A percentile compares a stretch with the other conserved stretches of the same genome.
Conservation (phyloP, 2,329 filamentous ascomycete species). For the Nannizziopsis barbatae region DNA sequence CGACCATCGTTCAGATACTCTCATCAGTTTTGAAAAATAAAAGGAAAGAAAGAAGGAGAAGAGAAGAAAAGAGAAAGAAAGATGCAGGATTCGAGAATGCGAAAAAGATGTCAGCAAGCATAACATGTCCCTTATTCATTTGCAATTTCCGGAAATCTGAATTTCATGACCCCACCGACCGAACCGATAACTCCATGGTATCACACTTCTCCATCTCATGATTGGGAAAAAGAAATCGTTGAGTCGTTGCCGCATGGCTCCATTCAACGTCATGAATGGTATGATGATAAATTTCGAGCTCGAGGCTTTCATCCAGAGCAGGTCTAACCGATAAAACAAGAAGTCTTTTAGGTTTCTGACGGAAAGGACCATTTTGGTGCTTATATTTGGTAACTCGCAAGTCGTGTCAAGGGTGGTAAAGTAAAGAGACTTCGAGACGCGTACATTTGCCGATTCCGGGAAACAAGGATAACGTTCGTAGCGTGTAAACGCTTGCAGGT, state of each 20-base stretch:
- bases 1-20: not conserved
- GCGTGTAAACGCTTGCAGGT: constrained; percentile 22
- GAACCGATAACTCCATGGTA: constrained; percentile 12
- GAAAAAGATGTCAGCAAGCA: not conserved
- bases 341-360: not conserved
- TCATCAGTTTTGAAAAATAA: not conserved
- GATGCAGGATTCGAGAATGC: not conserved
- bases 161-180: constrained; percentile 11
- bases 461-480: constrained; percentile 31
- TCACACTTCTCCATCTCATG: constrained; percentile 12
- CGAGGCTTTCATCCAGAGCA: constrained; percentile 7
- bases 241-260: constrained; percentile 10
- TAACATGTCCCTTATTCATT: constrained; percentile 9
- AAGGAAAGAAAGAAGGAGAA: constrained; percentile 1
- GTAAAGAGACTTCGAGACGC: constrained; percentile 4
- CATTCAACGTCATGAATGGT: constrained; percentile 11
- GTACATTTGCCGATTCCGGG: constrained; percentile 18
- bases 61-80: not conserved
- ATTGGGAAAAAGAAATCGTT: constrained; percentile 11
- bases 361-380: constrained; percentile 6
- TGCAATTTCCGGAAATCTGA: constrained; percentile 12
- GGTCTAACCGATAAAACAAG: constrained; percentile 5
- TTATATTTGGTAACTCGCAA: constrained; percentile 9
- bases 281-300: constrained; percentile 5
- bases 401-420: constrained; percentile 2